Evolutionary conservation across 768 basidiomycete species (phyloP).

Genomic region (Boletus rubescentipes): DNA sequence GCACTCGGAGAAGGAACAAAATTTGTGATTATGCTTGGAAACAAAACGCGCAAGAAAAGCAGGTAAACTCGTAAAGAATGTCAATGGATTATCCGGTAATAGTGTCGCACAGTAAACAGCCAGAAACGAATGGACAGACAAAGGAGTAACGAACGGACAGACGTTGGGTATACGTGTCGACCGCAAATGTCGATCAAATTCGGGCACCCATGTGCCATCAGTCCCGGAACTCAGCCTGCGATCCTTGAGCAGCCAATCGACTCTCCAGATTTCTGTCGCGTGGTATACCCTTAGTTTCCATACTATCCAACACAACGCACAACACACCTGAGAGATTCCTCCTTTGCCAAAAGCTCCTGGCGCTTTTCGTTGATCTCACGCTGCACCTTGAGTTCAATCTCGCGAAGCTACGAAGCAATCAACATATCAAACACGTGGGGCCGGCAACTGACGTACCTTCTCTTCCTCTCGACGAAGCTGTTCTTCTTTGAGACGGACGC

Average conservation of each 20-base stretch:
- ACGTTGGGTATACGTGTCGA: slow-evolving; percentile 36
- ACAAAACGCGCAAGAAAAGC: slow-evolving; percentile 29
- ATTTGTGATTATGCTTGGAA: slow-evolving; percentile 22
- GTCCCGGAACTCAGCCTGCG: slow-evolving; percentile 75
- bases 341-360: slow-evolving; percentile 94
- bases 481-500: slow-evolving; percentile 97
- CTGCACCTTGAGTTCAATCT: slow-evolving; percentile 97
- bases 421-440: slow-evolving; percentile 6
- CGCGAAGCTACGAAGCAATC: slow-evolving; percentile 64
- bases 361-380: slow-evolving; percentile 97
- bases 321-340: slow-evolving; percentile 82
- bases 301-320: not conserved
- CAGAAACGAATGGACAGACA: slow-evolving; percentile 36
- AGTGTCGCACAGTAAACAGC: slow-evolving; percentile 35
- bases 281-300: not conserved
- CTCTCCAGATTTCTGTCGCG: slow-evolving; percentile 77
- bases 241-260: slow-evolving; percentile 86
- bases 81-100: slow-evolving; percentile 38
- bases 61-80: slow-evolving; percentile 33
- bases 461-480: slow-evolving; percentile 96
- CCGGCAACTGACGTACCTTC: slow-evolving; percentile 52
- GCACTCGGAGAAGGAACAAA: slow-evolving; percentile 14
- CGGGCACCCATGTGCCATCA: slow-evolving; percentile 35
- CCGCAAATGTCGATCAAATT: slow-evolving; percentile 24
- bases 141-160: slow-evolving; percentile 35